Evolutionary conservation across 306 rosid genomes (phyloP), one percentile per base, ranked within the genome.

Genomic region (Cyamopsis tetragonoloba): DNA sequence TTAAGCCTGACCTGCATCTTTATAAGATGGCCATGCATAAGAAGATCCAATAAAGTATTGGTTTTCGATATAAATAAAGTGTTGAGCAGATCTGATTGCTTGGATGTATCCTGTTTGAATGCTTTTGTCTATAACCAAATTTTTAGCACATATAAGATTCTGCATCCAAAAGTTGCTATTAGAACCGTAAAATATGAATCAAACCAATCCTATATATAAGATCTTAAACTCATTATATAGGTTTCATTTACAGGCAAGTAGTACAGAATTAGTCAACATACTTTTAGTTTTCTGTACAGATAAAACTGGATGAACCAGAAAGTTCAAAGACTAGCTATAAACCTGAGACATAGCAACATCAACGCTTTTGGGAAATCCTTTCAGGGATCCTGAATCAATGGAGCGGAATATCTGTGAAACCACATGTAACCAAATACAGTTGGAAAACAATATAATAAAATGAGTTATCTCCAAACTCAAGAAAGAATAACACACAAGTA

Each of bases 81-180:
- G 96, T 62, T 90, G 99, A 70, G 99, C 95, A 2, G 99, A 90
- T 90, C 96, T 85, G 80, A 93, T 93, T 2, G 99, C 97, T 76
- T 90, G 92, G 68, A 93, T 88, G 79, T 93, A 90, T 54, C 81
- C 97, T 61, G 74, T 83, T 82, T 93, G 97, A 70, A 93, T 93
- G 86, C 99, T 93, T 81, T 85, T 90, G 70, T 93, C 97, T 74
- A 88, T 77, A 43, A 82, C 76, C 81, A 86, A 72, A 74, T 66
- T 44, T 79, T 93, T 93, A 10, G 96, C 80, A 76, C 87, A 83
- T n/a, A 78, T 77, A 72, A 93, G 96, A 72, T 88, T 80, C 99
- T 93, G 97, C 87, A 79, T 53, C 23, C 51, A 68, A 74, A 72
- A 43, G 13, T 56, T 48, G 46, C 46, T 37, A 59, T 74, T 60